A percentile compares a stretch with the other conserved stretches of the same genome.
Conservation (phyloP, 176 grass and related monocot genomes). For the Raddia guianensis region DNA sequence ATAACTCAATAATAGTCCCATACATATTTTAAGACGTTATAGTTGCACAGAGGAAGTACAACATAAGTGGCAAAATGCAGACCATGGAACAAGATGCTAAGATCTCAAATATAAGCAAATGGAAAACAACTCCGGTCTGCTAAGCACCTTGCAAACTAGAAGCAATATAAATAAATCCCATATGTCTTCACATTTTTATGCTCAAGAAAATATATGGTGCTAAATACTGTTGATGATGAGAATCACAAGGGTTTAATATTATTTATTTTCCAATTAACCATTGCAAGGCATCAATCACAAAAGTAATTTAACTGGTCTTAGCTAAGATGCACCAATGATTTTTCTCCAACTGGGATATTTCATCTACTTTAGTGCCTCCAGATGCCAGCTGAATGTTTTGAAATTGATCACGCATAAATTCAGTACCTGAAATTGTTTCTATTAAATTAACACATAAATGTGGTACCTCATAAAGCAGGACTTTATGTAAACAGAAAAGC, state of each 20-base stretch:
- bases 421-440: not conserved
- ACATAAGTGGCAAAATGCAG: not conserved
- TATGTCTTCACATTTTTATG: not conserved
- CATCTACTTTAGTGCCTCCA: not conserved
- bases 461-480: not conserved
- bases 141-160: constrained; percentile 11
- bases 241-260: not conserved
- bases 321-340: not conserved
- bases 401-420: too few relatives aligned
- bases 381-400: not conserved
- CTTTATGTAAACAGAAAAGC: not conserved
- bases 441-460: not conserved
- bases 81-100: not conserved
- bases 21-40: constrained; percentile 5
- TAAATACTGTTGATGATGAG: not conserved
- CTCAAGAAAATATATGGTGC: not conserved
- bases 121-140: not conserved
- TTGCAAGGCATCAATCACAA: not conserved
- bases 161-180: not conserved
- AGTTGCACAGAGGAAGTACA: constrained; percentile 26
- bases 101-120: constrained; percentile 8
- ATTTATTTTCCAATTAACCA: not conserved
- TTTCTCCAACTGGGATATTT: not conserved
- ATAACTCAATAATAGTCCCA: constrained; percentile 20
- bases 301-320: not conserved